These are phyloP conservation scores for Ophiosphaerella herpotricha DNA, from an alignment of 2,329 filamentous ascomycete genomes.

Conservation along the genomic window DNA sequence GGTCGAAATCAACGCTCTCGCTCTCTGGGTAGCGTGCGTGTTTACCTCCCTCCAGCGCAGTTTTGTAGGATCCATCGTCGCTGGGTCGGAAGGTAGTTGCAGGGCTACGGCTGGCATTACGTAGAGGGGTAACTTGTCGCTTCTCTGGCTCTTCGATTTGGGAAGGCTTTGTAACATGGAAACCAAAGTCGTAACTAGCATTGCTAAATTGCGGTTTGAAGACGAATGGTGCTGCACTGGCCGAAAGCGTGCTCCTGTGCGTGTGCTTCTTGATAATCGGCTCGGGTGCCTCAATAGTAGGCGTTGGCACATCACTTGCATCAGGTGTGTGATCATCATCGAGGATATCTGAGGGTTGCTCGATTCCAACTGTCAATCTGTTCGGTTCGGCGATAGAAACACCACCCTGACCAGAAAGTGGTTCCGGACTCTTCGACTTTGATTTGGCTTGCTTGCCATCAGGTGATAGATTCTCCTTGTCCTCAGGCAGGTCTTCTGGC, in stretches of 20 bases:
- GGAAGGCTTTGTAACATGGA: constrained; percentile 47
- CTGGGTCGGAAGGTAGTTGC: constrained; percentile 48
- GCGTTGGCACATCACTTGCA: constrained; percentile 34
- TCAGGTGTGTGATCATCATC: constrained; percentile 29
- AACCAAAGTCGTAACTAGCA: constrained; percentile 43
- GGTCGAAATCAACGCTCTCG: constrained; percentile 44
- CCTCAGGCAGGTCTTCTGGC: constrained; percentile 31
- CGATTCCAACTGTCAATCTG: constrained; percentile 17
- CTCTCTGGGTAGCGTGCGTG: constrained; percentile 42
- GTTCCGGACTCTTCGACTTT: constrained; percentile 38
- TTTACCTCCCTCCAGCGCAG: constrained; percentile 41
- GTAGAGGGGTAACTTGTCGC: constrained; percentile 19
- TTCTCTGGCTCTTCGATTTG: constrained; percentile 30
- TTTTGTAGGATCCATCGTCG: constrained; percentile 47
- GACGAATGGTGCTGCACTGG: constrained; percentile 71
- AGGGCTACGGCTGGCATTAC: constrained; percentile 41
- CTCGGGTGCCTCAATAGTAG: constrained; percentile 35
- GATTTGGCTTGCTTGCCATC: constrained; percentile 22
- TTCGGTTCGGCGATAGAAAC: constrained; percentile 7
- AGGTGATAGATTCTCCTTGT: constrained; percentile 46
- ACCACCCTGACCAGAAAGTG: constrained; percentile 18
- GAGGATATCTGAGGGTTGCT: constrained; percentile 19
- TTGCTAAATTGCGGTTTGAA: constrained; percentile 42
- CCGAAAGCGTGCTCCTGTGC: constrained; percentile 64
- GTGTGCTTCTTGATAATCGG: constrained; percentile 32